phyloP scores from a whole-genome alignment of 1,284 basidiomycete genomes.

The Caloboletus inedulis region DNA sequence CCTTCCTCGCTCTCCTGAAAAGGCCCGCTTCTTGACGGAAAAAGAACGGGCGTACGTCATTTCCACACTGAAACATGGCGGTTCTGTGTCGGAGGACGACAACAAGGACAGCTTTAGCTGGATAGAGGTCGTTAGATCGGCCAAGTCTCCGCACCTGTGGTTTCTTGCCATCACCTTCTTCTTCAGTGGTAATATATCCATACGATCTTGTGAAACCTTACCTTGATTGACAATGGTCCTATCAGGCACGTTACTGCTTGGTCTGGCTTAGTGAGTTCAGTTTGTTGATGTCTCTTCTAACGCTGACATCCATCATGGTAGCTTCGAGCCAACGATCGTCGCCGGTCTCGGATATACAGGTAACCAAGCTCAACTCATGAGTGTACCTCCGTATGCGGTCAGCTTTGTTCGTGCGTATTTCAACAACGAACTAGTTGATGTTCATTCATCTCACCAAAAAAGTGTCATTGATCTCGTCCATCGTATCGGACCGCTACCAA shows the following conservation, averaged over 20 bases:
- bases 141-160: constrained; percentile 37
- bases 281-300: background rate
- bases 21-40: constrained; percentile 41
- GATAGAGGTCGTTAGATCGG: constrained; percentile 36
- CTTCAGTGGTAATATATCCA: constrained; percentile 24
- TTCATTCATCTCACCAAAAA: background rate
- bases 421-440: background rate
- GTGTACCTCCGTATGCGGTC: constrained; percentile 45
- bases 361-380: constrained; percentile 48
- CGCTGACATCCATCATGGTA: constrained; percentile 19
- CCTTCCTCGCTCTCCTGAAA: constrained; percentile 48
- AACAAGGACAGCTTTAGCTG: constrained; percentile 36
- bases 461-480: constrained; percentile 41
- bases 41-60: constrained; percentile 41
- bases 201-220: background rate
- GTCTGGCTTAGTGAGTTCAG: constrained; percentile 33
- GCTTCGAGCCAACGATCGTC: constrained; percentile 55
- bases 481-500: constrained; percentile 43
- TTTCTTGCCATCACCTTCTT: constrained; percentile 27
- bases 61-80: constrained; percentile 28
- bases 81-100: constrained; percentile 36
- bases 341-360: constrained; percentile 43
- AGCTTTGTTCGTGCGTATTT: constrained; percentile 39
- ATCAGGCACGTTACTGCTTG: constrained; percentile 40
- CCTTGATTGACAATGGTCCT: constrained; percentile 4